These are phyloP conservation scores for Aspergillus flavus DNA, from an alignment of 2,329 filamentous ascomycete species.

Conservation along the genomic window DNA sequence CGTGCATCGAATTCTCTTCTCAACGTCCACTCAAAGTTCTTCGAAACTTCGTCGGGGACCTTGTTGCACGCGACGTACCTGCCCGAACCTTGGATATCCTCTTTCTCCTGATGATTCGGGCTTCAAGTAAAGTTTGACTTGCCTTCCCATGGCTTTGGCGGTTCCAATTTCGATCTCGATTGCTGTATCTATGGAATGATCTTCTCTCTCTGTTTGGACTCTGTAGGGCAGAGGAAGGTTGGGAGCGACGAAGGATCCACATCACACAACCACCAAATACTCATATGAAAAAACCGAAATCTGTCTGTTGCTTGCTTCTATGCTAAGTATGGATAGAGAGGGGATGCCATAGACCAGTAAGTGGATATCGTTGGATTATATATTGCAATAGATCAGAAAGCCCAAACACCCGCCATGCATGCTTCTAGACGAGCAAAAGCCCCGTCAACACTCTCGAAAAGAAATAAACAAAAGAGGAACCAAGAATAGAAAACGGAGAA, in stretches of 20 bases:
- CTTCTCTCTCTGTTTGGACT: too few species aligned
- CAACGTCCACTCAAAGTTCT: not conserved
- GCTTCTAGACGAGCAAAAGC: not conserved
- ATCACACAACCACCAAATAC: not conserved
- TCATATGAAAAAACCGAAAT: not conserved
- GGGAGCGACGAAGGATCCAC: not conserved
- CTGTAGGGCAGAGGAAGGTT: too few species aligned
- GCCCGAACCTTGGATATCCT: not conserved
- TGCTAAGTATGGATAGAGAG: not conserved
- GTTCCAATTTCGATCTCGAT: not conserved
- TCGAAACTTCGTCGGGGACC: not conserved
- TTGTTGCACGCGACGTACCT: not conserved
- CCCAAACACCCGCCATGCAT: slow-evolving; percentile 5
- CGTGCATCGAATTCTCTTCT: not conserved
- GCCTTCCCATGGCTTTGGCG: not conserved
- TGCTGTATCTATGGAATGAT: not conserved
- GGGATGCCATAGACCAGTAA: not conserved
- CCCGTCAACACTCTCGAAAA: not conserved
- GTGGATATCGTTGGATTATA: slow-evolving; percentile 5
- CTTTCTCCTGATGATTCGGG: not conserved
- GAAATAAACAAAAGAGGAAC: not conserved
- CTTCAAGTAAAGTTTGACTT: not conserved
- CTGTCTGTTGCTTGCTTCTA: not conserved
- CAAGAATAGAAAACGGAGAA: not conserved
- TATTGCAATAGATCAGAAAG: not conserved